These are phyloP conservation scores for Sphaceloma murrayae DNA, from an alignment of 2,329 filamentous ascomycete genomes.

Conservation along the genomic window DNA sequence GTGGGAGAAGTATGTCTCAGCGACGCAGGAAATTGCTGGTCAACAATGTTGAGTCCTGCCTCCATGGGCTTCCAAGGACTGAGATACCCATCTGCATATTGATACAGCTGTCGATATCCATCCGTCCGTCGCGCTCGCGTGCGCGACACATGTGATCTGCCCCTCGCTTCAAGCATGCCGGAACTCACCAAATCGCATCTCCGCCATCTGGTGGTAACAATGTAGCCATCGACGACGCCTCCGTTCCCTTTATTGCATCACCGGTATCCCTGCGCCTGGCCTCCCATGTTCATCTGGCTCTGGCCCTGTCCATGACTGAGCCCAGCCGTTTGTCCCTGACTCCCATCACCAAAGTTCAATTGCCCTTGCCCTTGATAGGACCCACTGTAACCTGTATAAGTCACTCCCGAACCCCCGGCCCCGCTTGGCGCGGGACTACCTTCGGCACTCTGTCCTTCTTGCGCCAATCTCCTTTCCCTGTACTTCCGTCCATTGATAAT, in stretches of 20 bases:
- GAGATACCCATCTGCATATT: not conserved
- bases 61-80: not conserved
- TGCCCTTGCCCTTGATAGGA: too few relatives aligned
- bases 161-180: too few relatives aligned
- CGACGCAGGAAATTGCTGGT: constrained; percentile 49
- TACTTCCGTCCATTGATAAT: constrained; percentile 35
- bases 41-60: not conserved
- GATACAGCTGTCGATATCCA: too few relatives aligned
- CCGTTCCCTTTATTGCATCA: too few relatives aligned
- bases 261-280: not conserved
- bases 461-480: constrained; percentile 29
- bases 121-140: too few relatives aligned
- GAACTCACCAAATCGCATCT: too few relatives aligned
- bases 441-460: constrained; percentile 27
- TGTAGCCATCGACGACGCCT: too few relatives aligned
- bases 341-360: too few relatives aligned
- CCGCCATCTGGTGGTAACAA: too few relatives aligned
- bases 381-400: not conserved
- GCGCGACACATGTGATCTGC: too few relatives aligned
- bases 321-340: not conserved
- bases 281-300: not conserved
- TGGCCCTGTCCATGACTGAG: not conserved
- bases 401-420: not conserved
- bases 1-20: constrained; percentile 74
- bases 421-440: constrained; percentile 3